Evolutionary conservation across 768 basidiomycete genomes (phyloP), one percentile per base, ranked within the genome.

Genomic region (Boletus coccyginus): DNA sequence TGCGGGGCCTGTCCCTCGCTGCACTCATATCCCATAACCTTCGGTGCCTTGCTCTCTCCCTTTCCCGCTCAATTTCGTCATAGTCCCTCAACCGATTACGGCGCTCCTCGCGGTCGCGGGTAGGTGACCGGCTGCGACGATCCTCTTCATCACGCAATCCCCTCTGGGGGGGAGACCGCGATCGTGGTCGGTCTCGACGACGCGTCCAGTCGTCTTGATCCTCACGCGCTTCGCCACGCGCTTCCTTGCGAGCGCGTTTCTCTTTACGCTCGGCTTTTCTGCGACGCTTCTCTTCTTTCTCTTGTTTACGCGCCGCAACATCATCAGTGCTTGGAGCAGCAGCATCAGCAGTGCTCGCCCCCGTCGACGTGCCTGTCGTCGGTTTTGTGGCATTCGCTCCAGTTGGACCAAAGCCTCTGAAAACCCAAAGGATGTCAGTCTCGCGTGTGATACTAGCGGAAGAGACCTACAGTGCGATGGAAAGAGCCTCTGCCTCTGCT

Each of bases 401-500:
- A 1, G 81, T 72, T 10, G 85, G 82, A 42, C 83, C 87, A 69
- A 90, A 92, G 5, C 92, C 92, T 52, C 90, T 92, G 65, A 12
- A 55, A n/a, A 60, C n/a, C 57, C 57, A 55, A 47, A 41, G 36
- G 21, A 50, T 38, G 52, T 69, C 24, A 56, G 55, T 27, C 31
- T 27, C 11, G 11, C 50, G 13, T 11, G 40, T 7, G 42, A 53
- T 16, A 46, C 32, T 21, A 9, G n/a, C 0, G 10, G 24, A 38
- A 12, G 32, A 35, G n/a, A 77, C 85, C 45, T 60, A 88, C 88
- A 98, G 74, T 42, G 91, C 93, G 29, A 85, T 81, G 16, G 89
- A 77, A 49, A 98, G 74, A 0, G 94, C 94, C 55, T 97, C 93
- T 24, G 89, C 91, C 68, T 98, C 95, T 16, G 87, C 80, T 66